Conservation (phyloP, 352 stramenopile species). For the Thraustochytrium sp. region DNA sequence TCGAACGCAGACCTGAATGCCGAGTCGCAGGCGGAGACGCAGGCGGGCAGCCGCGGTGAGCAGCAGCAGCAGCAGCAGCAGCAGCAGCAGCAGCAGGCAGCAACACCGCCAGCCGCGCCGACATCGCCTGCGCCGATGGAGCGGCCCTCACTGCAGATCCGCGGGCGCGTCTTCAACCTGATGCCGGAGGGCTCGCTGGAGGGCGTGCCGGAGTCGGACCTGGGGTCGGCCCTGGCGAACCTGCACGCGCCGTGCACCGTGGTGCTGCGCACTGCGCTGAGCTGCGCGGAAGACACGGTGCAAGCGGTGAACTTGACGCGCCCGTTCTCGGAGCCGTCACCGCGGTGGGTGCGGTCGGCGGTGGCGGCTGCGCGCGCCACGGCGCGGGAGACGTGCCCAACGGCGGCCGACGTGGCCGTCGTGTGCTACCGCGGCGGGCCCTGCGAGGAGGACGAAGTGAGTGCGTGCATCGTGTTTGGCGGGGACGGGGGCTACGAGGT, state of each 20-base stretch:
- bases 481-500: slow-evolving; percentile 26
- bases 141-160: no score
- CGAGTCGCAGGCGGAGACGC: no score
- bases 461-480: slow-evolving; percentile 8
- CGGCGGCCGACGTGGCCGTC: neutral
- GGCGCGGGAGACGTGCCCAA: neutral
- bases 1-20: no score
- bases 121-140: no score
- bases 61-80: no score
- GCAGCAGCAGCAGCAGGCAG: no score
- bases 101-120: no score
- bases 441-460: neutral
- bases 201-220: neutral
- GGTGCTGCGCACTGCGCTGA: neutral
- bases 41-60: no score
- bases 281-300: slow-evolving; percentile 46
- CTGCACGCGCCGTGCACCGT: slow-evolving; percentile 31
- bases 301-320: slow-evolving; percentile 50
- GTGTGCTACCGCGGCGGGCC: slow-evolving; percentile 41
- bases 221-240: neutral
- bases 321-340: slow-evolving; percentile 2
- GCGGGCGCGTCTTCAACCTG: neutral
- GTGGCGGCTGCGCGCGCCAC: neutral
- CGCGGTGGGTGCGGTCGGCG: neutral
- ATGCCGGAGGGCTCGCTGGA: slow-evolving; percentile 15